phyloP scores from a whole-genome alignment of 208 protist species.

The Leishmania turanica region DNA sequence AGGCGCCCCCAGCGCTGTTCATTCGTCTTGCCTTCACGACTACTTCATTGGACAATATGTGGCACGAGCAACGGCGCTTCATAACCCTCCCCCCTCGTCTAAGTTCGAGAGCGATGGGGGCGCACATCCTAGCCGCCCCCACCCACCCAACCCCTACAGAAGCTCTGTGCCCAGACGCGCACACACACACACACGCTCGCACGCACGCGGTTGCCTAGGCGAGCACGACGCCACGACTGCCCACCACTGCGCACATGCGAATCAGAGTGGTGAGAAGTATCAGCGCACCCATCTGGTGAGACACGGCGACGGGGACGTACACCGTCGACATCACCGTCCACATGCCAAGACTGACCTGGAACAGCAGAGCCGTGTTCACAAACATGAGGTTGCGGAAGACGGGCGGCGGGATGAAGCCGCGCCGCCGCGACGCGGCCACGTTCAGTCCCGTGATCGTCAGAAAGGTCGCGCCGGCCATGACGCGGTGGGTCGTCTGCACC shows the following conservation, averaged over 20 bases:
- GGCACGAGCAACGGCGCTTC: neutral
- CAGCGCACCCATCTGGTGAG: slow-evolving; percentile 87
- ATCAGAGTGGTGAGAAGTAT: slow-evolving; percentile 82
- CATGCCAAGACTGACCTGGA: slow-evolving; percentile 92
- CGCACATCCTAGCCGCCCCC: too few relatives aligned
- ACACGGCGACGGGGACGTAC: slow-evolving; percentile 85
- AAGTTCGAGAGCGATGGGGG: neutral
- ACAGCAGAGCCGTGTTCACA: slow-evolving; percentile 63
- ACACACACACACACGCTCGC: neutral
- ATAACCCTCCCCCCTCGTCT: neutral
- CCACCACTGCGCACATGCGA: slow-evolving; percentile 72
- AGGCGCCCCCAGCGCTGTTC: neutral
- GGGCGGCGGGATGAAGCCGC: slow-evolving; percentile 39
- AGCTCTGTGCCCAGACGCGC: neutral
- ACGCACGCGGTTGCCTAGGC: slow-evolving; percentile 11
- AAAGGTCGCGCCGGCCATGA: slow-evolving; percentile 66
- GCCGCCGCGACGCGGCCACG: slow-evolving; percentile 40
- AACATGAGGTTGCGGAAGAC: slow-evolving; percentile 53
- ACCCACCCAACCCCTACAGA: neutral
- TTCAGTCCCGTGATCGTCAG: slow-evolving; percentile 58
- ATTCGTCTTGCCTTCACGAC: neutral
- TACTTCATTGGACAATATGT: neutral
- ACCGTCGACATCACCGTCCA: slow-evolving; percentile 93
- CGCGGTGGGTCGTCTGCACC: slow-evolving; percentile 78
- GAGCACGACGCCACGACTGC: slow-evolving; percentile 62